phyloP scores from a whole-genome alignment of 768 basidiomycete species.

The Boletus edulis region DNA sequence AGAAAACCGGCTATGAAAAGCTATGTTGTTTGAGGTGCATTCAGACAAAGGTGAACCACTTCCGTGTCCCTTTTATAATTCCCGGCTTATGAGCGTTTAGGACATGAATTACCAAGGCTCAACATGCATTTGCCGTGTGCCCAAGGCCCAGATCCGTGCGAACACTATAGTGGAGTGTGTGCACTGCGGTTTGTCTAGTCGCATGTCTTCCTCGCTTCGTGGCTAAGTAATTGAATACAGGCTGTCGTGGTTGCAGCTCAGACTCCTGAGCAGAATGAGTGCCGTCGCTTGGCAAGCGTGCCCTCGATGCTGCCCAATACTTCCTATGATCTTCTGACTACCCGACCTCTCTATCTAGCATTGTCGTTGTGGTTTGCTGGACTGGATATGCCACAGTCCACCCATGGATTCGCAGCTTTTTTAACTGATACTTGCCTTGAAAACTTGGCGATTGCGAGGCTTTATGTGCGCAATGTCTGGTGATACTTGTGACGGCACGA shows the following conservation, averaged over 20 bases:
- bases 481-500: neutral
- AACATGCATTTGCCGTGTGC: constrained; percentile 96
- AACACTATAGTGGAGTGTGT: constrained; percentile 96
- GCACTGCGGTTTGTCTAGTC: constrained; percentile 78
- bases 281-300: neutral
- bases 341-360: neutral
- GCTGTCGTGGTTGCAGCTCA: constrained; percentile 89
- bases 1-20: constrained; percentile 98
- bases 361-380: neutral
- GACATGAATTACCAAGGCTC: constrained; percentile 99
- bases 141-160: constrained; percentile 86
- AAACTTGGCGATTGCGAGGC: neutral
- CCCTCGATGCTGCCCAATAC: too few relatives aligned
- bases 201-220: neutral
- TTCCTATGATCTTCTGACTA: neutral
- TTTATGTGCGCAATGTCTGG: neutral
- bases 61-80: constrained; percentile 2
- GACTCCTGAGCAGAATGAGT: constrained; percentile 54
- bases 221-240: constrained; percentile 38
- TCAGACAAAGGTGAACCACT: constrained; percentile 70
- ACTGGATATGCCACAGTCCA: neutral
- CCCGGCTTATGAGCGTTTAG: constrained; percentile 37
- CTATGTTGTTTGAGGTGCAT: constrained; percentile 96
- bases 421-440: neutral
- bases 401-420: neutral